Evolutionary conservation across 805 yeast species (phyloP).

Genomic region (Candida wancherniae): DNA sequence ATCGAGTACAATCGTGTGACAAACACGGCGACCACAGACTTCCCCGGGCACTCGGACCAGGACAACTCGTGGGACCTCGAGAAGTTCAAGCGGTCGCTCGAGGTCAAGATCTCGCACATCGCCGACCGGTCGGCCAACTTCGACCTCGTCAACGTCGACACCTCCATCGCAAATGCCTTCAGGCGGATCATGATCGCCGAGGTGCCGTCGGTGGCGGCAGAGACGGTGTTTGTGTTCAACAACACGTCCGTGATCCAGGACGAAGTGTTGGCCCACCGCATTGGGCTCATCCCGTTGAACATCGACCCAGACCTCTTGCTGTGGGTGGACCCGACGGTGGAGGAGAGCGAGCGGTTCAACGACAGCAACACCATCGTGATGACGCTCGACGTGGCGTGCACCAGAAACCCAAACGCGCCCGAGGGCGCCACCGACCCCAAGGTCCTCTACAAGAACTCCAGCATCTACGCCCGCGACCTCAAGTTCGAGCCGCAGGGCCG

Average conservation of each 20-base stretch:
- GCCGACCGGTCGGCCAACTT: constrained; percentile 74
- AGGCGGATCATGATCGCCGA: constrained; percentile 96
- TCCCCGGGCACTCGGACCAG: constrained; percentile 76
- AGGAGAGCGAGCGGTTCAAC: constrained; percentile 63
- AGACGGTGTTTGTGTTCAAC: constrained; percentile 82
- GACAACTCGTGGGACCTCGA: constrained; percentile 82
- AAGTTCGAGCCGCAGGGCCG: constrained; percentile 89
- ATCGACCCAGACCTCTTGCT: constrained; percentile 84
- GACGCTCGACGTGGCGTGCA: constrained; percentile 75
- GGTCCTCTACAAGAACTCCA: constrained; percentile 75
- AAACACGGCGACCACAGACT: constrained; percentile 83
- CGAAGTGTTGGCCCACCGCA: constrained; percentile 92
- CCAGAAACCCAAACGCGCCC: constrained; percentile 80
- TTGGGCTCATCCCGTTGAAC: constrained; percentile 86
- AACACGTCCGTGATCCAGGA: constrained; percentile 97
- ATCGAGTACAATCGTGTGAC: constrained; percentile 89
- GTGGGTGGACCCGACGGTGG: constrained; percentile 71
- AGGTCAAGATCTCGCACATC: constrained; percentile 61
- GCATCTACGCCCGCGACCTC: constrained; percentile 84
- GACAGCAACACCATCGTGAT: constrained; percentile 88
- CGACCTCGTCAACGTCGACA: constrained; percentile 81
- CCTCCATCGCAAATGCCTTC: constrained; percentile 93
- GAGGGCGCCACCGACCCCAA: constrained; percentile 75
- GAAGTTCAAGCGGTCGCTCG: constrained; percentile 63
- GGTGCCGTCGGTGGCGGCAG: constrained; percentile 94